A percentile compares a stretch with the other conserved stretches of the same genome.
Conservation (phyloP, 495 filamentous ascomycete species). For the Neurospora intermedia region DNA sequence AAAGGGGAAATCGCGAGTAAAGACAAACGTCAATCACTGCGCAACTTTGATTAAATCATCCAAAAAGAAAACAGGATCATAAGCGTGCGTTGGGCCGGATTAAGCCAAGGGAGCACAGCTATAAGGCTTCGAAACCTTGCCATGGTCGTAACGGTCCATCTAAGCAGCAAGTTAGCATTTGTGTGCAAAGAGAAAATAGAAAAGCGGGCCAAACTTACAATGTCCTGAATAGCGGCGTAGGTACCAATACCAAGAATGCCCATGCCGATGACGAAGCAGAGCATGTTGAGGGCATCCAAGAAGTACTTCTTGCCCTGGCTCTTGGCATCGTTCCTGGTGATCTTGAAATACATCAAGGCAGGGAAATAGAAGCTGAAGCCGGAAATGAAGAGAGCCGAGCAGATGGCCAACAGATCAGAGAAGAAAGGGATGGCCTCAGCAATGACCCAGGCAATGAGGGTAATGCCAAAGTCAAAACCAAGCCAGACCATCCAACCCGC, state of each 20-base stretch:
- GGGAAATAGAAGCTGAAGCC: conserved; percentile 59
- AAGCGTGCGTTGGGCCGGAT: not conserved
- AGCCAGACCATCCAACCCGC: conserved; percentile 51
- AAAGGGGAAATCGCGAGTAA: not conserved
- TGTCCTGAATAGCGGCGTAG: conserved; percentile 45
- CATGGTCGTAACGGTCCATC: conserved; percentile 33
- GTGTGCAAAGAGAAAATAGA: not conserved
- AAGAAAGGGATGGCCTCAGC: conserved; percentile 65
- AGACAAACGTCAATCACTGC: not conserved
- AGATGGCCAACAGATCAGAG: conserved; percentile 49
- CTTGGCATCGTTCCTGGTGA: conserved; percentile 45
- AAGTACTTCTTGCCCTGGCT: conserved; percentile 35
- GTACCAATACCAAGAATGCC: conserved; percentile 47
- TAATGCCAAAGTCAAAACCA: conserved; percentile 45
- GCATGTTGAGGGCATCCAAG: conserved; percentile 34
- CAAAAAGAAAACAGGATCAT: not conserved
- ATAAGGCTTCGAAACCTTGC: conserved; percentile 37
- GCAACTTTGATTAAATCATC: not conserved
- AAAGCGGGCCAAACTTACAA: conserved; percentile 32
- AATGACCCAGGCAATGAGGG: conserved; percentile 60
- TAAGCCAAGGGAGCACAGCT: conserved; percentile 29
- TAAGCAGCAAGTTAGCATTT: conserved; percentile 14
- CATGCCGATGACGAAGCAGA: conserved; percentile 45
- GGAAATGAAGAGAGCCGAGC: conserved; percentile 51
- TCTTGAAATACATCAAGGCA: conserved; percentile 53